phyloP scores from a whole-genome alignment of 2,329 filamentous ascomycete species.

The Clonostachys solani region DNA sequence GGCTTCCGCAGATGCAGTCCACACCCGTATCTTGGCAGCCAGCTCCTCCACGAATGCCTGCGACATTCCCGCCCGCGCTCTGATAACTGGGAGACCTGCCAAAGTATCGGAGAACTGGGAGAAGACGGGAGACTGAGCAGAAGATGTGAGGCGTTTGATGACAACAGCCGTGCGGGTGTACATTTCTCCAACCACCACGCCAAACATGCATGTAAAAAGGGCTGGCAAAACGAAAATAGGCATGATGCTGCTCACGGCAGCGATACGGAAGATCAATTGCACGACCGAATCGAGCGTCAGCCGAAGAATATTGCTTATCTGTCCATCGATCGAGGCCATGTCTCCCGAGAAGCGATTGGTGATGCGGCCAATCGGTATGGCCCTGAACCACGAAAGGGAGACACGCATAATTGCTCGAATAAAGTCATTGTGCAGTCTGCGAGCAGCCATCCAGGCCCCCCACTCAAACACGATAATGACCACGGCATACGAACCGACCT shows the following conservation, averaged over 20 bases:
- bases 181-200: conserved; percentile 41
- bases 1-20: conserved; percentile 40
- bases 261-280: conserved; percentile 38
- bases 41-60: conserved; percentile 41
- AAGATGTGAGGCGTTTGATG: conserved; percentile 38
- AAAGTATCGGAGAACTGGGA: conserved; percentile 51
- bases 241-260: conserved; percentile 44
- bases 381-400: conserved; percentile 52
- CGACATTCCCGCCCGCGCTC: conserved; percentile 43
- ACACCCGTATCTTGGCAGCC: conserved; percentile 43
- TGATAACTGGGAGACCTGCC: conserved; percentile 44
- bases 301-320: conserved; percentile 39
- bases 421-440: conserved; percentile 45
- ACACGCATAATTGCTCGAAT: conserved; percentile 47
- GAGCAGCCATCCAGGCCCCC: conserved; percentile 53
- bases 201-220: conserved; percentile 36
- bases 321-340: conserved; percentile 49
- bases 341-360: conserved; percentile 54
- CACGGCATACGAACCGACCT: conserved; percentile 33
- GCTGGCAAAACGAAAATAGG: conserved; percentile 45
- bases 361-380: conserved; percentile 46
- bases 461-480: conserved; percentile 44
- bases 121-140: conserved; percentile 49
- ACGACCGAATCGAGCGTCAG: conserved; percentile 33
- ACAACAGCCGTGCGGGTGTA: conserved; percentile 45